Base-by-base conservation (phyloP, 1,284 basidiomycete genomes). In the Coniferiporia weirii region DNA sequence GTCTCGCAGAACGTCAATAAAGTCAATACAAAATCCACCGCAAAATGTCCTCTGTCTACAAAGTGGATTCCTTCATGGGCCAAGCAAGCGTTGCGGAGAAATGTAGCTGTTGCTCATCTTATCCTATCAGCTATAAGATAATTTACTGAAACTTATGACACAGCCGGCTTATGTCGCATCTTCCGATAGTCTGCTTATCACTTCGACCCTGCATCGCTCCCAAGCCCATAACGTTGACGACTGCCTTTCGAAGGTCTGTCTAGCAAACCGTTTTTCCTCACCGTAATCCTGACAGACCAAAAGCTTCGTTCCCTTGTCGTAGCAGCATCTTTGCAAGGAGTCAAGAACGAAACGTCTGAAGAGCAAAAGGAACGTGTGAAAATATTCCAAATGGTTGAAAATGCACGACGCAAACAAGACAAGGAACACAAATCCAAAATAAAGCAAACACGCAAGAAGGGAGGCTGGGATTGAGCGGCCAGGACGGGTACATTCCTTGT, bases 31-130 rank as follows among this genome's bases (percentile, higher is more conserved):
- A 91, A 91, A 68, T 86, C 80, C 0, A 84, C 82, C 0, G 65
- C 85, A 10, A 76, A 84, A 40, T 87, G 84, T 66, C 68, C 76
- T 4, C 56, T 88, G 10, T 72, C 81, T 52, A 73, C 79, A 1
- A 54, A 71, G 0, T 91, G 87, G 88, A 85, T 91, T 59, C 89
- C 89, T 9, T 57, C 65, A 2, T 91, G 89, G 89, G 80, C 85
- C 0, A 71, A 70, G 49, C 71, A 77, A n/a, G 68, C 67, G 12
- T 64, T 91, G 35, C 74, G 72, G 61, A 72, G 70, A 65, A 78
- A 78, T 61, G 89, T 89, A 65, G 52, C 79, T 68, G 8, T 9
- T 40, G 15, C 4, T 50, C n/a, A 17, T 54, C 22, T 52, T n/a
- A 22, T 35, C 35, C 50, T 17, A 15, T 45, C 43, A 20, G 48